Evolutionary conservation across 1,139 yeast species (phyloP).

Genomic region (Lodderomyces margitis): DNA sequence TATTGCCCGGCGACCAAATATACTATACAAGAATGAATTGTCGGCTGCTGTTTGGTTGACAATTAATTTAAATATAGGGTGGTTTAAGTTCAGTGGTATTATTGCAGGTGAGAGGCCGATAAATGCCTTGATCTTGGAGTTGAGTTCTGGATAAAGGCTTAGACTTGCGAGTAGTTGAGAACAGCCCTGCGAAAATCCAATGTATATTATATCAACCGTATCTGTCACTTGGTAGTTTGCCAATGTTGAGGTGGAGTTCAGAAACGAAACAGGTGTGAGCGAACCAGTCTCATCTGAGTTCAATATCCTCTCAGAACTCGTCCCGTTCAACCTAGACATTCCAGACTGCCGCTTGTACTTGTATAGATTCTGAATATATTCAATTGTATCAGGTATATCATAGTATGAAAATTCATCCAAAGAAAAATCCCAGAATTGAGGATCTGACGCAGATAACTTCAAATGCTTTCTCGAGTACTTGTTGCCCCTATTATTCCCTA

Average conservation of each 20-base stretch:
- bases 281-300: neutral
- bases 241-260: conserved; percentile 3
- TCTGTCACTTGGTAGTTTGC: neutral
- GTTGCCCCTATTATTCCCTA: conserved; percentile 38
- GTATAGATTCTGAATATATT: conserved; percentile 44
- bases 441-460: conserved; percentile 37
- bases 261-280: neutral
- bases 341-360: neutral
- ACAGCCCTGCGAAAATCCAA: conserved; percentile 49
- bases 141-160: conserved; percentile 37
- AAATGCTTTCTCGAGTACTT: conserved; percentile 40
- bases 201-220: conserved; percentile 24
- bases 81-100: conserved; percentile 40
- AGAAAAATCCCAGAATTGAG: conserved; percentile 77
- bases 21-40: conserved; percentile 30
- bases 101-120: conserved; percentile 49
- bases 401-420: conserved; percentile 81
- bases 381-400: conserved; percentile 76
- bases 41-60: conserved; percentile 37
- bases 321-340: neutral
- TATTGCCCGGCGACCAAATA: conserved; percentile 44
- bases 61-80: conserved; percentile 34
- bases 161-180: conserved; percentile 45
- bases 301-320: neutral
- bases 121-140: conserved; percentile 31